A percentile compares a stretch with the other conserved stretches of the same genome.
These are phyloP conservation scores for Trametopsis cervina DNA, from an alignment of 768 basidiomycete species.

Conservation along the genomic window DNA sequence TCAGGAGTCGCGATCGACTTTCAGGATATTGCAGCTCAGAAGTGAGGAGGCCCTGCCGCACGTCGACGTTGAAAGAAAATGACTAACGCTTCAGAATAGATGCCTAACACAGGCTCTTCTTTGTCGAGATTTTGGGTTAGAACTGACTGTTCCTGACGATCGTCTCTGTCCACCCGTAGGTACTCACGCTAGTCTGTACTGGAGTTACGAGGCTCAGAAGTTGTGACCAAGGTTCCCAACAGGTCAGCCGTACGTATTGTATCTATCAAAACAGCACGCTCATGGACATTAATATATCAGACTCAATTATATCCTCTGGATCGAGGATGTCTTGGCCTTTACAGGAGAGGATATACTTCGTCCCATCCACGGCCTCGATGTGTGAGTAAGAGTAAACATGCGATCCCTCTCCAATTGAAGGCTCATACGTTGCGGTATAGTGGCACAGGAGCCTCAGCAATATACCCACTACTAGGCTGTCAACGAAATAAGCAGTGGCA, in stretches of 20 bases:
- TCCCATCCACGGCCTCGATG: slow-evolving; percentile 58
- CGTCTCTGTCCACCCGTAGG: slow-evolving; percentile 84
- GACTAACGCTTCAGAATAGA: slow-evolving; percentile 32
- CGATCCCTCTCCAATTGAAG: neutral
- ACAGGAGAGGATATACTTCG: slow-evolving; percentile 16
- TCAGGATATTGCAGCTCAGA: slow-evolving; percentile 59
- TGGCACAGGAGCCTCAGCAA: slow-evolving; percentile 86
- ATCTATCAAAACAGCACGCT: neutral
- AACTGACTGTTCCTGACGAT: slow-evolving; percentile 54
- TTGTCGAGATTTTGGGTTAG: slow-evolving; percentile 62
- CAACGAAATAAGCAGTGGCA: slow-evolving; percentile 43
- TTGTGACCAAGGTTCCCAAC: slow-evolving; percentile 55
- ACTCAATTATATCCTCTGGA: slow-evolving; percentile 83
- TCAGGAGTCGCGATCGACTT: slow-evolving; percentile 58
- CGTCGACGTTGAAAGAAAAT: neutral
- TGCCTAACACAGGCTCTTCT: slow-evolving; percentile 76
- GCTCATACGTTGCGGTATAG: slow-evolving; percentile 29
- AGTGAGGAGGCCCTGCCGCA: slow-evolving; percentile 32
- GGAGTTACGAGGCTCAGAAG: neutral
- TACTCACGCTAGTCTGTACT: slow-evolving; percentile 7
- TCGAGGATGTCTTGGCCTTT: slow-evolving; percentile 58
- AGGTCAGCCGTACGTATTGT: slow-evolving; percentile 37
- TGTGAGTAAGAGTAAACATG: slow-evolving; percentile 40
- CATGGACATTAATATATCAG: slow-evolving; percentile 29
- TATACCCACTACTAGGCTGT: slow-evolving; percentile 79